Percentiles rank a stretch among this genome's conserved stretches.
Conservation (phyloP, 2,329 filamentous ascomycete genomes). For the Ophiosphaerella herpotricha region DNA sequence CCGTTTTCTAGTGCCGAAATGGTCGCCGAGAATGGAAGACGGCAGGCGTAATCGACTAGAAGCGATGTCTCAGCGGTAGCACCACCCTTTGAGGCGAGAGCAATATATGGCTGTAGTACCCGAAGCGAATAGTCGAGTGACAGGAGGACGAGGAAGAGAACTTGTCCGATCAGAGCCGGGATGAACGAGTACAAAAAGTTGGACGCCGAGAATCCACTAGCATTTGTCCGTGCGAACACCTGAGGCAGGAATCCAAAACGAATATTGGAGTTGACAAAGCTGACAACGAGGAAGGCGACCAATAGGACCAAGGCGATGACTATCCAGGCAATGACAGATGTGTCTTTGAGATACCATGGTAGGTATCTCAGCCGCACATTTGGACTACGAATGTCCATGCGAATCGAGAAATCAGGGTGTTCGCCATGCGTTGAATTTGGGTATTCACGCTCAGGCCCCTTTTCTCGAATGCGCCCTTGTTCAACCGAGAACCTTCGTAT, state of each 20-base stretch:
- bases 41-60: slow-evolving; percentile 71
- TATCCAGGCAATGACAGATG: slow-evolving; percentile 68
- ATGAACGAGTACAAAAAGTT: slow-evolving; percentile 87
- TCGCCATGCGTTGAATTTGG: slow-evolving; percentile 12
- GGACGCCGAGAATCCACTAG: slow-evolving; percentile 74
- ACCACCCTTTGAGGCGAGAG: slow-evolving; percentile 63
- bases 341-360: slow-evolving; percentile 75
- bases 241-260: slow-evolving; percentile 72
- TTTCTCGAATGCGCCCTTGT: slow-evolving; percentile 55
- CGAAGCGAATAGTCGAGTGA: slow-evolving; percentile 69
- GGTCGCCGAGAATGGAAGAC: slow-evolving; percentile 65
- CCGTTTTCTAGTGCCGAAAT: slow-evolving; percentile 62
- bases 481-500: slow-evolving; percentile 58
- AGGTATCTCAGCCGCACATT: slow-evolving; percentile 68
- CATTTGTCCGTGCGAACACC: slow-evolving; percentile 64
- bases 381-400: slow-evolving; percentile 57
- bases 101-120: slow-evolving; percentile 70
- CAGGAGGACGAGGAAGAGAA: slow-evolving; percentile 70
- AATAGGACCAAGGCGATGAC: slow-evolving; percentile 47
- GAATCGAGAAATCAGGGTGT: slow-evolving; percentile 49
- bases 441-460: slow-evolving; percentile 38
- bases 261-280: slow-evolving; percentile 73
- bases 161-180: slow-evolving; percentile 68
- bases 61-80: slow-evolving; percentile 66
- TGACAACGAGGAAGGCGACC: slow-evolving; percentile 68